Evolutionary conservation across 1,284 basidiomycete species (phyloP), one percentile per base, ranked within the genome.

Genomic region (Cryptococcus maquisensis): DNA sequence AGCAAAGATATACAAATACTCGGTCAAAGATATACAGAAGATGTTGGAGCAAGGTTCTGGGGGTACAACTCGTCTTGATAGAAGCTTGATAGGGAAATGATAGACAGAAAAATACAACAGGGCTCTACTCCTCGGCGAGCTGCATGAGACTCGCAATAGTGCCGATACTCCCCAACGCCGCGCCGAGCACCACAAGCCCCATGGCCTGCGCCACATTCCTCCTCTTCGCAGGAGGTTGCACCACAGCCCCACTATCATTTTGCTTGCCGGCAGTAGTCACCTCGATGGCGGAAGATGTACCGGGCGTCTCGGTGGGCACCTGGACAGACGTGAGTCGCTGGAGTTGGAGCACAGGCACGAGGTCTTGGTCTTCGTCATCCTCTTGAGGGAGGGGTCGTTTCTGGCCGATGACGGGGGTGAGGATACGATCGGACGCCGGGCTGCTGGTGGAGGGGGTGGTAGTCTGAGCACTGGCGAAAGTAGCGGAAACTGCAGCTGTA

Each of bases 61-160:
- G n/a, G 28, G 28, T 32, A 32, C 28, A 32, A 32, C 28, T 32
- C 28, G 10, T 32, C 6, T 32, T 32, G 28, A 32, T 32, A 32
- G 28, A 3, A 32, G 10, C 4, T 6, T 32, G 28, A 32, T 32
- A n/a, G 28, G 28, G 28, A 32, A 32, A 32, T 32, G 28, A 32
- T 32, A 32, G 7, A 32, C 7, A 32, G 7, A 8, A 32, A 10
- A 32, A 5, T 10, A 32, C 4, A 32, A 32, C 5, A 6, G 10
- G 28, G 6, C 28, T 32, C 28, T 32, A 32, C 28, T 32, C 28
- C 26, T 61, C 64, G 20, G 62, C 68, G 23, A 67, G 40, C 52
- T 65, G 63, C 62, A 69, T 66, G 28, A 71, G 52, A 1, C 64
- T 68, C 2, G 57, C 64, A 44, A 71, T 62, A n/a, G 68, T 69